Base-by-base conservation (phyloP, 148 eudicot species). In the Cornus suecica region DNA sequence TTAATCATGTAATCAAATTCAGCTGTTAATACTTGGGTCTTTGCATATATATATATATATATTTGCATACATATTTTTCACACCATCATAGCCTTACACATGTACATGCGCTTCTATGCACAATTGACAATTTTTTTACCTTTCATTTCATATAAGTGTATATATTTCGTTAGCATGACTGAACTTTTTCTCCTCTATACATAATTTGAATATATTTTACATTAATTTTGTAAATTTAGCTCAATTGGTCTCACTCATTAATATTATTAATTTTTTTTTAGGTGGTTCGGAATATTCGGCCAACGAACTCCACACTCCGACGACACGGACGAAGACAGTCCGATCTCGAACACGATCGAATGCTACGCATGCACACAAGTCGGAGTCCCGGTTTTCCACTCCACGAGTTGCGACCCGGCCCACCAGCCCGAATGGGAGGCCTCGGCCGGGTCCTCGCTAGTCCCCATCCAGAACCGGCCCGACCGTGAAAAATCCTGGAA, bases 301-400 rank as follows among this genome's bases (percentile, higher is more conserved):
- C 83, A 69, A 65, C 58, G 52, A 24, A 23, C 78, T 22, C 58
- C 76, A 48, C 68, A 62, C n/a, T 68, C 77, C 11, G 83, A 74
- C 48, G 76, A 65, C 61, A 20, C 10, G 66, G 84, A 78, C 0
- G 85, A 82, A 0, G 83, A 68, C 61, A 78, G 25, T 65, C 83
- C 84, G 0, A 32, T 67, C 62, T 52, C 87, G 18, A 65, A 32
- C 41, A 48, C 87, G 1, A 71, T 78, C 34, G 99, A 95, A 72
- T 95, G 99, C 82, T 91, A 92, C 71, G 97, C 97, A 8, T 95
- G 99, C 72, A 95, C 99, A 0, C 97, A 87, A 54, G 94, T 87
- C 10, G 99, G 97, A 1, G 83, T 88, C 7, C 99, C 99, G 2
- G 97, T 65, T 0, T 95, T 95, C 83, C 99, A 95, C 86, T 95